These are phyloP conservation scores for Handroanthus guayacan DNA, from an alignment of 257 asterid species.

Conservation along the genomic window DNA sequence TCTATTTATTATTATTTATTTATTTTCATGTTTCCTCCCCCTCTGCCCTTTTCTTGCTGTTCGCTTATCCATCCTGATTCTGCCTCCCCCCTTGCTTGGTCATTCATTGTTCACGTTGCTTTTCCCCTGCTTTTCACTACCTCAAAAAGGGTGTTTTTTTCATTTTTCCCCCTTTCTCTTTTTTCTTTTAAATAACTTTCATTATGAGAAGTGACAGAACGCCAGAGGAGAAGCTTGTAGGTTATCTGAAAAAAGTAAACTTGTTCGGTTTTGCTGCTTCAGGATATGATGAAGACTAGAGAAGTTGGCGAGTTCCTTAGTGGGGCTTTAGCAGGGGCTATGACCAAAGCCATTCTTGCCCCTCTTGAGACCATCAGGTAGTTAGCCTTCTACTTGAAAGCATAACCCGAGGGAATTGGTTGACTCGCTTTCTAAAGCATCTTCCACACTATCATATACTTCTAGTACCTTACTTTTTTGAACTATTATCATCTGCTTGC, in stretches of 20 bases:
- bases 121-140: neutral
- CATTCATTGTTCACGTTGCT: neutral
- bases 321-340: conserved; percentile 96
- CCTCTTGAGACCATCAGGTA: conserved; percentile 99
- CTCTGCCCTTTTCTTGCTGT: neutral
- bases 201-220: neutral
- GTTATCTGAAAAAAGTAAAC: conserved; percentile 16
- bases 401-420: neutral
- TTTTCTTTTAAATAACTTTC: neutral
- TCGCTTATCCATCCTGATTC: conserved; percentile 19
- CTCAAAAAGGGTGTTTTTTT: neutral
- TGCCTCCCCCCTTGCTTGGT: neutral
- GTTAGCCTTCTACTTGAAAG: conserved; percentile 17
- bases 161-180: neutral
- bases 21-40: neutral
- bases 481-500: neutral
- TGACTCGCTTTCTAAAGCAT: neutral
- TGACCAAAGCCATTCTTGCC: conserved; percentile 97
- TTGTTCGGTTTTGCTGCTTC: conserved; percentile 34
- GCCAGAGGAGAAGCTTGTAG: conserved; percentile 8
- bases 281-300: conserved; percentile 68
- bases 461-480: neutral
- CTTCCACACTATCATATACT: neutral
- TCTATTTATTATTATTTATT: neutral
- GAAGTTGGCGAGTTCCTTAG: conserved; percentile 93